Base-by-base conservation (phyloP, 371 early-diverging fungal species). In the Circinella minor region DNA sequence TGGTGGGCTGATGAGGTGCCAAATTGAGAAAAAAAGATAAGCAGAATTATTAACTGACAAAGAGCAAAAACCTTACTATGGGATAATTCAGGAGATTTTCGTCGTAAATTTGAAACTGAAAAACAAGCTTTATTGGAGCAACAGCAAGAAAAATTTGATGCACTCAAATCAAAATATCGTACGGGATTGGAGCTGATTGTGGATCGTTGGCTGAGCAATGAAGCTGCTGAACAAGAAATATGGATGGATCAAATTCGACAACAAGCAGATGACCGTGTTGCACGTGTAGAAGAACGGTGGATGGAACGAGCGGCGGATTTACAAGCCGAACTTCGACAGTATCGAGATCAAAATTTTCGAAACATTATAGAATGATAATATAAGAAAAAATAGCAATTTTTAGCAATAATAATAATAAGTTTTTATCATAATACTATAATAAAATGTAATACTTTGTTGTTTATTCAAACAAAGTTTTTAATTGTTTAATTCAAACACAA, bases 111-210 rank as follows among this genome's bases (percentile, higher is more conserved):
- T 47, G 72, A 72, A 54, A 9, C 39, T 36, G 69, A 73, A 46
- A 73, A 69, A 37, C 69, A 49, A 18, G 54, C 66, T 4, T 39
- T 73, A 18, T 48, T 69, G 17, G 55, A 57, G 11, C 61, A 69
- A 18, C 73, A 73, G 37, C 62, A 59, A 57, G 65, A 69, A 17
- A 47, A 68, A 36, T 73, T 73, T 57, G 69, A 73, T 17, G 63
- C 73, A 20, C 66, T 73, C n/a, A 68, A 66, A 38, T 34, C 49
- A 11, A 73, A 69, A 18, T 73, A 73, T 49, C 73, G 73, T 20
- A 47, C 39, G 34, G 73, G 73, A 3, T 55, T 73, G 13, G 65
- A 69, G 38, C 66, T 61, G 15, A 73, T 73, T 46, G 69, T 73
- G 55, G 69, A 69, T 37, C 65, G 60, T 10, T 61, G 69, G 67